These are phyloP conservation scores for Elsinoe arachidis DNA, from an alignment of 2,329 filamentous ascomycete species.

Conservation along the genomic window DNA sequence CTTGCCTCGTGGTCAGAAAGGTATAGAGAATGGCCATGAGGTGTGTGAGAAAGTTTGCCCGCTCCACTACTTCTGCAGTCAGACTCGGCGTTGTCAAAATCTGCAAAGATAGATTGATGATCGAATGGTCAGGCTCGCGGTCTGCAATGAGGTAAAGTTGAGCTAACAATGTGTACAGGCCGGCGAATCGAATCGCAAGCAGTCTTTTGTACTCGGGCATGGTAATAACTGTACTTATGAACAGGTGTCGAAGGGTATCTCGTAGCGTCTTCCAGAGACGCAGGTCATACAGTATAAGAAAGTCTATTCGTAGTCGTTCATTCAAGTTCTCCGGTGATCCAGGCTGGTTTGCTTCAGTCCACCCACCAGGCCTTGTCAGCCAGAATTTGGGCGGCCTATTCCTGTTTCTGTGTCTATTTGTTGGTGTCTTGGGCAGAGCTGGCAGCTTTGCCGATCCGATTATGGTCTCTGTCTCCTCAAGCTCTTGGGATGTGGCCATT, in stretches of 20 bases:
- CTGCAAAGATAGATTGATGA: constrained; percentile 93
- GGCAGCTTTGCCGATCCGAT: constrained; percentile 58
- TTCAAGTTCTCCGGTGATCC: constrained; percentile 74
- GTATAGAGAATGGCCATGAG: constrained; percentile 95
- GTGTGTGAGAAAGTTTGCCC: constrained; percentile 91
- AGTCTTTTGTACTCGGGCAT: constrained; percentile 95
- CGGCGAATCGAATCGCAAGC: constrained; percentile 84
- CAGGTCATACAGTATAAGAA: constrained; percentile 88
- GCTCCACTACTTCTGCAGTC: constrained; percentile 87
- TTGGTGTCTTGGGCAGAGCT: constrained; percentile 75
- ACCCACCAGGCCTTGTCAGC: constrained; percentile 69
- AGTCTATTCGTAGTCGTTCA: constrained; percentile 82
- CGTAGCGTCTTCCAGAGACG: constrained; percentile 94
- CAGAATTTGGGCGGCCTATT: constrained; percentile 72
- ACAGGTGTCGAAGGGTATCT: constrained; percentile 81
- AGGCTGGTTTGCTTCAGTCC: constrained; percentile 41
- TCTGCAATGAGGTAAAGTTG: constrained; percentile 95
- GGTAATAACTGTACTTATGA: constrained; percentile 91
- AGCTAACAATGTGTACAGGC: constrained; percentile 84
- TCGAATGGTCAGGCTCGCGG: constrained; percentile 92
- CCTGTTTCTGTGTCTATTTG: constrained; percentile 37
- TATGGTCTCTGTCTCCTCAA: constrained; percentile 60
- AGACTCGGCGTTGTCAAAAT: constrained; percentile 96
- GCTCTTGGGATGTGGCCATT: constrained; percentile 27
- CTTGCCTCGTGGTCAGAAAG: constrained; percentile 90